Evolutionary conservation across 176 grass and related monocot species (phyloP).

Genomic region (Carex pumila): DNA sequence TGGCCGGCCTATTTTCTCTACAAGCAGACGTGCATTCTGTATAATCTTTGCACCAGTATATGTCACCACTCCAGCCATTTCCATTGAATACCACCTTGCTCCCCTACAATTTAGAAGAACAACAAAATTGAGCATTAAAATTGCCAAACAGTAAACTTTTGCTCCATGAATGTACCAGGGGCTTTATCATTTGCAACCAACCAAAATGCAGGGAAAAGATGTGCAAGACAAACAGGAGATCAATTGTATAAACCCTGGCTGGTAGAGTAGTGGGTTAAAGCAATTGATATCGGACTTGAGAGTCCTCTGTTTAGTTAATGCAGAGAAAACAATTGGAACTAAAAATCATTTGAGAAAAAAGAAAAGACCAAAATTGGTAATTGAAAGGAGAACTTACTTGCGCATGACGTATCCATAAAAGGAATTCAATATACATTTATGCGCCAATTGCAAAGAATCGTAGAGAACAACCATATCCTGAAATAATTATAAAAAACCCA

Average conservation of each 20-base stretch:
- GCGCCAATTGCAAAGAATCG: slow-evolving; percentile 96
- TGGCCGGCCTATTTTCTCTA: slow-evolving; percentile 95
- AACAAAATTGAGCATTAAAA: slow-evolving; percentile 20
- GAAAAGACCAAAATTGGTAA: neutral
- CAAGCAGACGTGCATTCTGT: slow-evolving; percentile 86
- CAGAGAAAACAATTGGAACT: neutral
- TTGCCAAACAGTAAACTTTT: neutral
- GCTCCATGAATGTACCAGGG: neutral
- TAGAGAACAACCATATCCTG: slow-evolving; percentile 99
- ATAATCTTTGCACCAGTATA: slow-evolving; percentile 99
- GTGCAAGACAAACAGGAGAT: neutral
- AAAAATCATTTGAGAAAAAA: neutral
- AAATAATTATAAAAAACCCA: slow-evolving; percentile 28
- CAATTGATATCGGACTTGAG: neutral
- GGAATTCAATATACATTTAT: slow-evolving; percentile 98
- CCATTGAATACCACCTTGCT: slow-evolving; percentile 99
- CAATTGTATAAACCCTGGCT: neutral
- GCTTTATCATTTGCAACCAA: neutral
- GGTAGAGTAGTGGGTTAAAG: neutral
- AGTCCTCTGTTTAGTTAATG: neutral
- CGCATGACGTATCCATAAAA: slow-evolving; percentile 99
- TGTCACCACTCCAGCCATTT: slow-evolving; percentile 99
- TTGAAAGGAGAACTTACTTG: slow-evolving; percentile 60
- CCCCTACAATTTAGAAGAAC: slow-evolving; percentile 45
- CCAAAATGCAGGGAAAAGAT: slow-evolving; percentile 1